phyloP scores from a whole-genome alignment of 371 early-diverging fungal species.

The Coemansia sp. region DNA sequence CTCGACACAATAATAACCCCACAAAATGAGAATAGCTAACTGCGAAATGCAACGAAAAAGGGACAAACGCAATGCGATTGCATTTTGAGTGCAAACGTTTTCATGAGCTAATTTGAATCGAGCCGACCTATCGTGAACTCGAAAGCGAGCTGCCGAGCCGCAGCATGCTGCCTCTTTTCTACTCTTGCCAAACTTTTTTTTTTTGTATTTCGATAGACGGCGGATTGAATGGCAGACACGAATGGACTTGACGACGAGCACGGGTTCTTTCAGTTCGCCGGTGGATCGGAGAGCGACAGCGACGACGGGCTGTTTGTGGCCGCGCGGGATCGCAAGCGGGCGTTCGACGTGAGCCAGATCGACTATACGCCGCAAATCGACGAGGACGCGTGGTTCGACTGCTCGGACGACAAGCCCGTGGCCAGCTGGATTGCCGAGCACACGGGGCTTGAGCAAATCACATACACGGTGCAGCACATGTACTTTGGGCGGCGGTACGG shows the following conservation, averaged over 20 bases:
- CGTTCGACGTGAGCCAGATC: slow-evolving; percentile 31
- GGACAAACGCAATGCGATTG: no score
- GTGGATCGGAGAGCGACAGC: slow-evolving; percentile 37
- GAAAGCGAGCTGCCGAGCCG: no score
- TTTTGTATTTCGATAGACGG: background rate
- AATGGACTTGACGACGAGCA: slow-evolving; percentile 31
- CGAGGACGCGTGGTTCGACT: slow-evolving; percentile 46
- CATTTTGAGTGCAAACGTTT: no score
- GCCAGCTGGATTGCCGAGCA: slow-evolving; percentile 27
- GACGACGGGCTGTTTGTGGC: slow-evolving; percentile 37
- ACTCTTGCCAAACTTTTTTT: background rate
- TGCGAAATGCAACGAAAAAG: no score
- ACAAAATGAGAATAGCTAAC: no score
- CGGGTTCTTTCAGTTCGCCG: slow-evolving; percentile 49
- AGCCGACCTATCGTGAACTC: no score
- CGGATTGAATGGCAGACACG: background rate
- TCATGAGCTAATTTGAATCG: no score
- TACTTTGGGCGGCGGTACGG: slow-evolving; percentile 34
- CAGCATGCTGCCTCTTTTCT: no score
- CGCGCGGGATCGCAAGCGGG: slow-evolving; percentile 16
- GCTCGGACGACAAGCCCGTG: background rate
- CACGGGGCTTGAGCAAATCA: slow-evolving; percentile 36
- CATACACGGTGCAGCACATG: slow-evolving; percentile 36
- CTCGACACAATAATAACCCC: no score
- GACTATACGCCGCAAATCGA: slow-evolving; percentile 39